phyloP scores from a whole-genome alignment of 73 alveolate species.

The Blepharisma japonicum region DNA sequence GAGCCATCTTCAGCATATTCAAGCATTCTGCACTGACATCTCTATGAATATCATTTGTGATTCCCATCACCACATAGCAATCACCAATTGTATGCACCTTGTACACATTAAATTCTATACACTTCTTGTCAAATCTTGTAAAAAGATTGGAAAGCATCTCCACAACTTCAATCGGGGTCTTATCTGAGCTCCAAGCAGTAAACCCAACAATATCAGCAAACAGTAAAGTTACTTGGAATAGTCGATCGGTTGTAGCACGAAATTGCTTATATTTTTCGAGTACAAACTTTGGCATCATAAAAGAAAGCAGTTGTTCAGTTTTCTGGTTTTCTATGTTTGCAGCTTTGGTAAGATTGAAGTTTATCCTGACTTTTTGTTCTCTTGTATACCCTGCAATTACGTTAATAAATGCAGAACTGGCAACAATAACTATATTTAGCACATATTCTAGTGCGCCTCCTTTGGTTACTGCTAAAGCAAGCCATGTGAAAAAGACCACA shows the following conservation, averaged over 20 bases:
- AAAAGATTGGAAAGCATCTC: conserved; percentile 65
- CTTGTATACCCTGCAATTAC: too few relatives aligned
- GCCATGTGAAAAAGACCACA: too few relatives aligned
- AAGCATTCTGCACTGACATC: conserved; percentile 87
- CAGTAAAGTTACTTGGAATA: conserved; percentile 63
- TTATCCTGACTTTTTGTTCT: not conserved
- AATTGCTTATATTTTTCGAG: conserved; percentile 57
- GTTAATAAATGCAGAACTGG: too few relatives aligned
- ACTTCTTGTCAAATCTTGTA: conserved; percentile 60
- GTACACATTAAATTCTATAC: conserved; percentile 69
- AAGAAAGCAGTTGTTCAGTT: conserved; percentile 52
- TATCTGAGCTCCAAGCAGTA: conserved; percentile 79
- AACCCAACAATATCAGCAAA: conserved; percentile 86
- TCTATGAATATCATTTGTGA: conserved; percentile 81
- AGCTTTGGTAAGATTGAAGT: conserved; percentile 44
- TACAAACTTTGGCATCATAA: conserved; percentile 54
- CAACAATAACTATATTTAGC: too few relatives aligned
- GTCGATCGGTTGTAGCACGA: conserved; percentile 67
- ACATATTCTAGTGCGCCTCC: too few relatives aligned
- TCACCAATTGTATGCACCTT: conserved; percentile 98
- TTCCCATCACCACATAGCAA: conserved; percentile 94
- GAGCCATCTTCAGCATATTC: conserved; percentile 89
- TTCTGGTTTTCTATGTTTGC: conserved; percentile 44
- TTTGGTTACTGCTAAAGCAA: too few relatives aligned
- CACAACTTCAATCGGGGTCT: conserved; percentile 85